These are phyloP conservation scores for Darksidea phi DNA, from an alignment of 495 filamentous ascomycete genomes.

Conservation along the genomic window DNA sequence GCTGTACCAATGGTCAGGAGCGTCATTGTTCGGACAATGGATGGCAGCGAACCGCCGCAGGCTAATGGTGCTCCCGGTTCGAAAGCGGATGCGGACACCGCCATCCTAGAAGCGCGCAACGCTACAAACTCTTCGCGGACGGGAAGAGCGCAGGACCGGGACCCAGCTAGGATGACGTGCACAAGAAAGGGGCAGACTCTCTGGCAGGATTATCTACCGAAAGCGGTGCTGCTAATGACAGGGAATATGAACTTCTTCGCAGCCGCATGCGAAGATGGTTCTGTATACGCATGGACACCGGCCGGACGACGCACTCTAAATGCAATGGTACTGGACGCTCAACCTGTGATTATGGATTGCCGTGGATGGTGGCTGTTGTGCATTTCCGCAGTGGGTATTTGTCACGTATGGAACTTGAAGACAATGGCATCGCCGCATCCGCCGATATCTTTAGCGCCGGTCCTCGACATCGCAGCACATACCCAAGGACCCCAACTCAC, in stretches of 20 bases:
- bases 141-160: conserved; percentile 59
- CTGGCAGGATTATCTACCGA: conserved; percentile 92
- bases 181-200: conserved; percentile 78
- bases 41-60: conserved; percentile 44
- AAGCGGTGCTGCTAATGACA: conserved; percentile 77
- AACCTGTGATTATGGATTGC: conserved; percentile 89
- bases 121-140: conserved; percentile 58
- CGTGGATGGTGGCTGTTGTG: conserved; percentile 85
- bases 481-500: conserved; percentile 65
- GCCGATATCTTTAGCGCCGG: conserved; percentile 83
- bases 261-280: conserved; percentile 88
- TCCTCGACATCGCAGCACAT: conserved; percentile 82
- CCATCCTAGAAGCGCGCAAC: conserved; percentile 73
- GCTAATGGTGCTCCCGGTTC: conserved; percentile 50
- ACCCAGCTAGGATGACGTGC: conserved; percentile 79
- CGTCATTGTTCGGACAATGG: conserved; percentile 68
- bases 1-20: conserved; percentile 85
- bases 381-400: conserved; percentile 83
- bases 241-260: conserved; percentile 90
- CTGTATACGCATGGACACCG: conserved; percentile 90
- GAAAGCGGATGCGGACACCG: conserved; percentile 57
- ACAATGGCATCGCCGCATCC: conserved; percentile 82
- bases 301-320: conserved; percentile 85
- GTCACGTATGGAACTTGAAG: conserved; percentile 90
- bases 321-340: conserved; percentile 81